Evolutionary conservation across 2,329 filamentous ascomycete species (phyloP), one percentile per base, ranked within the genome.

Genomic region (Sporothrix inflata): DNA sequence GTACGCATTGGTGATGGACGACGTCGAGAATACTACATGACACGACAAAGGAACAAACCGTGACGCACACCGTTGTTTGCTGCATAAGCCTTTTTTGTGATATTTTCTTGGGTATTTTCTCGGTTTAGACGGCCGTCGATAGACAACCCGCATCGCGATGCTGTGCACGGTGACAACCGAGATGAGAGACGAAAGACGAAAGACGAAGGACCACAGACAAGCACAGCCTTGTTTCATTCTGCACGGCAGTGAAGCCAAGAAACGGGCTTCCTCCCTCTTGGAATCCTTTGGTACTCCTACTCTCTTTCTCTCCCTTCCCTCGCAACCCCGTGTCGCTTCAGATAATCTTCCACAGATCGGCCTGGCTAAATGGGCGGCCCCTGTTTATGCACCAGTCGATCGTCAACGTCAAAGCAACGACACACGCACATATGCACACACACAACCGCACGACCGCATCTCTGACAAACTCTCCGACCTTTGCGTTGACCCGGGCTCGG

Each of bases 261-360:
- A 45, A 16, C 8, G 8, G 51, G 30, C 30, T 4, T 21, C 14
- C 6, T 30, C 12, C n/a, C 4, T 45, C 45, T 65, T 45, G 19
- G 24, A n/a, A 11, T 21, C 9, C 11, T 45, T 27, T 6, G 4
- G 9, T 40, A 12, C 4, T 40, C 16, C 12, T 11, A 2, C 19
- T 9, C 6, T 12, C 38, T 7, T 53, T 53, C 19, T 24, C 14
- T 11, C 55, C 5, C 2, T 40, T 1, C 30, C 55, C 38, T 19
- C 21, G 16, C 38, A 16, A 5, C 60, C n/a, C 60, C 38, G 60
- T 65, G 11, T 69, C 63, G 40, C 24, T 49, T 67, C 63, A 67
- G 63, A 65, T 55, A 53, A 55, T 69, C 66, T 27, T 69, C 66
- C 49, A 40, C 19, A 16, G 66, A 69, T 69, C 66, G 66, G 66